Base-by-base conservation (phyloP, 805 yeast species). In the Saccharomycopsis fibuligera region DNA sequence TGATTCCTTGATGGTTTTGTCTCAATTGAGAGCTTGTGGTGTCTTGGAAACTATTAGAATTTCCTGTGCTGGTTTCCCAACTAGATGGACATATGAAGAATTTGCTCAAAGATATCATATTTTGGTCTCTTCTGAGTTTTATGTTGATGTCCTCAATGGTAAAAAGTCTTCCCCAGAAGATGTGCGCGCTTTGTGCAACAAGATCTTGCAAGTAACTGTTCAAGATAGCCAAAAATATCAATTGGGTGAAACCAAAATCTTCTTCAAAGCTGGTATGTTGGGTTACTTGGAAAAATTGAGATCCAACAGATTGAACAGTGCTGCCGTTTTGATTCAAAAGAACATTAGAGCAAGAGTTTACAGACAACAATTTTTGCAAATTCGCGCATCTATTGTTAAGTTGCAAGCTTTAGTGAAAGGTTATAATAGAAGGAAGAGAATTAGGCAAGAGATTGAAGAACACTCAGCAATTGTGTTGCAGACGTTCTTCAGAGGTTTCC, bases 11-110 rank as follows among this genome's bases (percentile, higher is more conserved):
- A 90, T 91, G 97, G 98, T 91, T 12, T 73, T 93, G 53, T 83
- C 95, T 4, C 99, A 91, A 67, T 74, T 91, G 54, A 79, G 99
- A 63, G 99, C 99, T 4, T 91, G 99, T 73, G 99, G 99, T 83
- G 98, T 91, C 41, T 73, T 91, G 57, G 99, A 93, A 64, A 93
- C 99, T 1, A 91, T 91, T 62, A 74, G 96, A 60, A 91, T 91
- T 42, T 90, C 97, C 1, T 90, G 97, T 69, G 97, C 96, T 44
- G 99, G 99, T 36, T 91, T 90, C 75, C 99, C 99, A 16, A 84
- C 96, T 0, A 76, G 97, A 62, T 88, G 96, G 89, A 79, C 96
- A 2, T 93, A 88, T 62, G 89, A 83, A 45, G 98, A 93, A 62
- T 91, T 91, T 70, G 95, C 89, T 17, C 77, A 81, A 54, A 78